Base-by-base conservation (phyloP, 305 asterid genomes). In the Rubia tinctorum region DNA sequence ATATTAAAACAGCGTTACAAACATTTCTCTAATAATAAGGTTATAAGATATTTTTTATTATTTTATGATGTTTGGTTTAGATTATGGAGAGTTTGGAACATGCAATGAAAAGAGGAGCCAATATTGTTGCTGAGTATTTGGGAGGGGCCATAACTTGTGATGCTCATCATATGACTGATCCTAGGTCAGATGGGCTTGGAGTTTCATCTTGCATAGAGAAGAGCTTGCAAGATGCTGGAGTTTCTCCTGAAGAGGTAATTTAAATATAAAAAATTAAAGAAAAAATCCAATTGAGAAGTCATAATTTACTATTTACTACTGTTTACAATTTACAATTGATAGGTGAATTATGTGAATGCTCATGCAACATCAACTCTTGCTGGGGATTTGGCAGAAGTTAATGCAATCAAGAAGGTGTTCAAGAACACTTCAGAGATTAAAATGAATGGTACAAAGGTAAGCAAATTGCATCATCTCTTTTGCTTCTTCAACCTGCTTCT, bases 71-170 rank as follows among this genome's bases (percentile, higher is more conserved):
- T n/a, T n/a, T n/a, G 45, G 51, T 17, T 67, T 76, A 92, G 98
- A 86, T 92, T 75, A 89, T 92, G 98, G 98, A 89, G 82, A 92
- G 97, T 82, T 75, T 92, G 85, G 97, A 92, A 69, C 97, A 92
- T 80, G 98, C 97, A 37, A 78, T 89, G 92, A 92, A 86, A 80
- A 83, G 98, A 72, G 94, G 88, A 70, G 97, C 94, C 2, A 91
- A 90, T n/a, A 92, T 95, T 58, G 80, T 92, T 78, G 99, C 97
- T 7, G 99, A 95, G 73, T 95, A 95, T 77, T 79, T 95, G 79
- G 99, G 99, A 72, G 99, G 98, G 44, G 98, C 98, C 18, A 88
- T 92, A 61, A 95, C 87, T 76, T 95, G 98, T 74, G 99, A 95
- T 87, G 99, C 98, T 66, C 79, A 90, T 89, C 99, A 95, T 80